Evolutionary conservation across 2,329 filamentous ascomycete genomes (phyloP).

Genomic region (Dendryphion nanum): DNA sequence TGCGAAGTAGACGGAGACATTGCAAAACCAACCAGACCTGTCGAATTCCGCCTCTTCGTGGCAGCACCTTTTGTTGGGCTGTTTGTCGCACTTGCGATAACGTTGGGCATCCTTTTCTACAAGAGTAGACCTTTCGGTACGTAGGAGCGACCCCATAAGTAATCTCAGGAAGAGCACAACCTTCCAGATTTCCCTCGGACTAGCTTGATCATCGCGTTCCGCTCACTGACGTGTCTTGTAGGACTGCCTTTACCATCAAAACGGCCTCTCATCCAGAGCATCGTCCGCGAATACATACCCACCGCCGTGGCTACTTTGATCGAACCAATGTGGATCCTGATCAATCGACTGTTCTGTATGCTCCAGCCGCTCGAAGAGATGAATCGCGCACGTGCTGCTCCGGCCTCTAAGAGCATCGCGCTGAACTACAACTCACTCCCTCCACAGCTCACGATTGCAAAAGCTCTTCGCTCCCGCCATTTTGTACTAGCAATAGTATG

Average conservation of each 20-base stretch:
- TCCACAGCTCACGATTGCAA: conserved; percentile 51
- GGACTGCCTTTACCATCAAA: too few species aligned
- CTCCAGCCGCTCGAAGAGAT: conserved; percentile 57
- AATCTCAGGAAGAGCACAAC: too few species aligned
- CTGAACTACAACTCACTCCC: conserved; percentile 57
- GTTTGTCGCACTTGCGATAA: conserved; percentile 11
- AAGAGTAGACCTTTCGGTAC: too few species aligned
- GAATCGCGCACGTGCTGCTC: conserved; percentile 37
- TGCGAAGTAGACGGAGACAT: too few species aligned
- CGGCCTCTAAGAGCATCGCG: conserved; percentile 33
- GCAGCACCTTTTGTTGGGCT: conserved; percentile 15
- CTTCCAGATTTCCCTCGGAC: too few species aligned
- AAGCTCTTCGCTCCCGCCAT: conserved; percentile 48
- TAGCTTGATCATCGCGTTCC: too few species aligned
- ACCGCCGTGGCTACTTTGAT: conserved; percentile 53
- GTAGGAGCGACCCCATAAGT: too few species aligned
- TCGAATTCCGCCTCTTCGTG: conserved; percentile 20
- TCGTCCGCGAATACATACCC: too few species aligned
- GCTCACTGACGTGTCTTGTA: too few species aligned
- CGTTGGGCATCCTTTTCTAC: too few species aligned
- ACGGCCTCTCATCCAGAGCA: too few species aligned
- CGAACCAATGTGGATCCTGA: conserved; percentile 57
- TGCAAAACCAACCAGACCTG: too few species aligned
- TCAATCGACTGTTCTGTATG: conserved; percentile 55
- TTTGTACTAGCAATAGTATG: conserved; percentile 50